Percentiles rank a stretch among this genome's conserved stretches.
Conservation (phyloP, 768 basidiomycete genomes). For the Serendipita vermifera region DNA sequence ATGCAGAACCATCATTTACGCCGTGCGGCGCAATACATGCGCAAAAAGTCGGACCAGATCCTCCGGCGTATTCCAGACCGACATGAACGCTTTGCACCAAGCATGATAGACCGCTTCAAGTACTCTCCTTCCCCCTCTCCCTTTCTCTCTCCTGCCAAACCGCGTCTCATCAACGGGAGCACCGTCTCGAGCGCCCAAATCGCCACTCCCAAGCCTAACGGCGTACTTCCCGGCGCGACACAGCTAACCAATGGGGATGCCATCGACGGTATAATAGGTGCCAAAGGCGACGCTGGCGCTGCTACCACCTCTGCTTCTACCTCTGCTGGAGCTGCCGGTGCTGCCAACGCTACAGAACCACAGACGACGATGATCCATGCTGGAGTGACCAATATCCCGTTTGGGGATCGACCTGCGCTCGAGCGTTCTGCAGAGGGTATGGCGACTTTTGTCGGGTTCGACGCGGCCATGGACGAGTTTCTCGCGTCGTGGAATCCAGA, state of each 20-base stretch:
- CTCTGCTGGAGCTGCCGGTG: background rate
- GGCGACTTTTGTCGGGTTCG: slow-evolving; percentile 49
- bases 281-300: background rate
- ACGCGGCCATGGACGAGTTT: slow-evolving; percentile 33
- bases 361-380: slow-evolving; percentile 17
- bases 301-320: background rate
- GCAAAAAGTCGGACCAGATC: slow-evolving; percentile 71
- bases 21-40: slow-evolving; percentile 64
- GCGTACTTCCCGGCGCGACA: too few species aligned
- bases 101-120: slow-evolving; percentile 8
- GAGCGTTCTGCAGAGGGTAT: slow-evolving; percentile 63
- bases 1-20: slow-evolving; percentile 78
- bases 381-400: slow-evolving; percentile 32
- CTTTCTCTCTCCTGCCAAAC: too few species aligned
- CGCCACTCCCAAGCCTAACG: too few species aligned
- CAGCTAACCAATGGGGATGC: too few species aligned
- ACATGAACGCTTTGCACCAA: slow-evolving; percentile 62
- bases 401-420: slow-evolving; percentile 56
- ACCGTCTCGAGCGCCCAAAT: too few species aligned
- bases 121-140: background rate
- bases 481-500: slow-evolving; percentile 13
- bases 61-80: slow-evolving; percentile 82
- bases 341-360: too few species aligned
- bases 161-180: too few species aligned
- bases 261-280: background rate